Evolutionary conservation across 225 moss, liverwort and hornwort species (phyloP), one percentile per base, ranked within the genome.

Genomic region (Antitrichia curtipendula): DNA sequence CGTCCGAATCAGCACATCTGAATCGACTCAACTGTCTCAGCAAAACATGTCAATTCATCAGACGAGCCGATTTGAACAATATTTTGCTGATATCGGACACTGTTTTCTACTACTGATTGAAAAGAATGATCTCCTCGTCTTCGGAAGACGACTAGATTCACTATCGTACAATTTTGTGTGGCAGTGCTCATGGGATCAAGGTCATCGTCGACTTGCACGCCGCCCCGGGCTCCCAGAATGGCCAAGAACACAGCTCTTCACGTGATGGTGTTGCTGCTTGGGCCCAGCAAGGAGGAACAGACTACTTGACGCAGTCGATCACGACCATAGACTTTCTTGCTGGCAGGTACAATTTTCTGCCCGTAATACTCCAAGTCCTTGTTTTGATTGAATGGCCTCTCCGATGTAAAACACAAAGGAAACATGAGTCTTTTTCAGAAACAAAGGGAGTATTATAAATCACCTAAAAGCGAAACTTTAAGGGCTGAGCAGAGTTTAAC

Each of bases 211-310:
- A 91, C 86, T 59, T 93, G 11, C 93, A 91, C 63, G 93, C 90
- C 15, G 93, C 90, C n/a, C 91, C 93, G 29, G 91, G 93, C 75
- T 93, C 91, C 21, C 93, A 93, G 52, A 93, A 93, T 77, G 93
- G 93, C 18, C 76, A 89, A 61, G 93, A 93, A 80, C 93, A 93
- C 86, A 93, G 91, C 85, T 90, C 90, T 31, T 93, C 93, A 29
- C 87, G 93, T 20, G 90, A 93, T 63, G 91, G 91, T 71, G 90
- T 87, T 62, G 85, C 91, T 74, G 63, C 80, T n/a, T 93, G 93
- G 93, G 93, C 90, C 2, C 40, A 63, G 50, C 89, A 90, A 87
- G 91, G 91, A 79, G 91, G 92, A 31, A 63, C 88, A 8, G 87
- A 93, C 38, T 87, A 89, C 72, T 34, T 93, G 78, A 41, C 76